Conservation (phyloP, 176 grass and related monocot species). For the Zoysia pacifica region DNA sequence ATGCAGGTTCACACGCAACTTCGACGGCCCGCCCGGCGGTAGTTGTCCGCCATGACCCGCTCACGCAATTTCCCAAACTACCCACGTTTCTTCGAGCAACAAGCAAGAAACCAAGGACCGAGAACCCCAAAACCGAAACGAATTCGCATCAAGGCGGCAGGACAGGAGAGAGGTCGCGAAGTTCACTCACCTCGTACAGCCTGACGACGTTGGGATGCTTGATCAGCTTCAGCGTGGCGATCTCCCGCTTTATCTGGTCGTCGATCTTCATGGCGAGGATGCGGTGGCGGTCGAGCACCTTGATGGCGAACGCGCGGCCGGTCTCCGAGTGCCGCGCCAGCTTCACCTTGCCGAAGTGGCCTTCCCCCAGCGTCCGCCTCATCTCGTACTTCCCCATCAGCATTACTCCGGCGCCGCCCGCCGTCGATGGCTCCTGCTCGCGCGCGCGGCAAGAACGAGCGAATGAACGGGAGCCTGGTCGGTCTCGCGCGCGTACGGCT, state of each 20-base stretch:
- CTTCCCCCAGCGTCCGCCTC: conserved; percentile 78
- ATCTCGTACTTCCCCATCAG: conserved; percentile 84
- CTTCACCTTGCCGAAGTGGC: conserved; percentile 85
- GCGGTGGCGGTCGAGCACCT: conserved; percentile 88
- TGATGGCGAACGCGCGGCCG: conserved; percentile 81
- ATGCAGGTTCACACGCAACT: conserved; percentile 16
- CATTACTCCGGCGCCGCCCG: conserved; percentile 33
- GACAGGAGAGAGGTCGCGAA: neutral
- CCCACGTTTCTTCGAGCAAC: neutral
- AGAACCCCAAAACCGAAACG: neutral
- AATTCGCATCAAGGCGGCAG: neutral
- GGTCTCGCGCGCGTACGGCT: too few species aligned
- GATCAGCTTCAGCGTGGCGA: conserved; percentile 77
- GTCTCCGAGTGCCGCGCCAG: conserved; percentile 60
- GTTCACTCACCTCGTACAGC: conserved; percentile 55
- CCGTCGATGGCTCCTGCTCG: neutral
- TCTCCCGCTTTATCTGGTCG: conserved; percentile 88
- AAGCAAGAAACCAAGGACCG: neutral
- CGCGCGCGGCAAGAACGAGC: too few species aligned
- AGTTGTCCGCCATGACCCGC: neutral
- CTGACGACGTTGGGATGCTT: conserved; percentile 82
- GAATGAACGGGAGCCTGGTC: too few species aligned
- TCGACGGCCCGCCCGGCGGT: conserved; percentile 2
- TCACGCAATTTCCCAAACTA: conserved; percentile 10
- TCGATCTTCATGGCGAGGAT: conserved; percentile 76